Base-by-base conservation (phyloP, 2,329 filamentous ascomycete species). In the Berkeleyomyces basicola region DNA sequence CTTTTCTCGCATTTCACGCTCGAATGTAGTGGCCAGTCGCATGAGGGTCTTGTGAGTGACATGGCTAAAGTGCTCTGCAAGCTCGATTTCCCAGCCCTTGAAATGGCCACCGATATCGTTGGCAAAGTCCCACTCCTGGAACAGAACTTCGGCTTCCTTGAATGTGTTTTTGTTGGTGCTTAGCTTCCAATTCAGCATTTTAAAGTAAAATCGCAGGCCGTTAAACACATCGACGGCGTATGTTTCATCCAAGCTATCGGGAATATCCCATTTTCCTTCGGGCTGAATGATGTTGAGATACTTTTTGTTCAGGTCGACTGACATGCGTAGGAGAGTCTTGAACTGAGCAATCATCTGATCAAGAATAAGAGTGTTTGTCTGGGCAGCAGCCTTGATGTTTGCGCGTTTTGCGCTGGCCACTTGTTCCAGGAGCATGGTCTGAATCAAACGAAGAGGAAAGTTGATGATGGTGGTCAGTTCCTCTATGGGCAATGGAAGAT, bases 281-380 rank as follows among this genome's bases (percentile, higher is more conserved):
- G 90, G 87, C 67, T 89, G 83, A 31, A 90, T 89, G 60, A 97
- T 90, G 36, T 83, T 78, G 43, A 88, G 79, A 70, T 96, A 96
- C 67, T 92, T 88, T 69, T 87, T 82, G 73, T 97, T 99, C 74
- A 97, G 96, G 66, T 86, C 82, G 65, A 95, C 91, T 40, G 93
- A 92, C 67, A 97, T 84, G 70, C 88, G 90, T 66, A 99, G 83
- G 62, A 97, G 77, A 53, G 96, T 88, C 73, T 95, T 91, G 68
- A 99, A 97, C 70, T 99, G 93, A 0, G 88, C 81, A 66, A 99
- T 96, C 88, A 97, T 95, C 74, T 97, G 92, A 71, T 97, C 91
- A 65, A 95, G 88, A 80, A 99, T 90, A 76, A 99, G 87, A 36
- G 88, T 81, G 67, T 91, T 95, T 71, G 95, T 89, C 74, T 93